Percentiles rank a stretch among this genome's conserved stretches.
These are phyloP conservation scores for Mycena crocata DNA, from an alignment of 768 basidiomycete species.

Conservation along the genomic window DNA sequence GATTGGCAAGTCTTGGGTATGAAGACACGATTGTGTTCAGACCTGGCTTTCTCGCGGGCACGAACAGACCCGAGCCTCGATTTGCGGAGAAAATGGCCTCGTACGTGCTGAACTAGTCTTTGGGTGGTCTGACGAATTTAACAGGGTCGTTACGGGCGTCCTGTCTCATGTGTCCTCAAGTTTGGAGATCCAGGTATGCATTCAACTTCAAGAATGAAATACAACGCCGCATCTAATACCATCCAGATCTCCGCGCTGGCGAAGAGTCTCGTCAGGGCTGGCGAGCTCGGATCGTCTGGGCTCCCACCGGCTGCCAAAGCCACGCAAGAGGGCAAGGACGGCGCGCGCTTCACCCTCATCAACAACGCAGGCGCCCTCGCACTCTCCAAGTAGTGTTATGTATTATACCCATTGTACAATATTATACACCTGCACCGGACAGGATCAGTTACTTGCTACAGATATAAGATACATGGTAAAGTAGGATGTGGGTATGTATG, in stretches of 20 bases:
- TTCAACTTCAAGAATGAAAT: not conserved
- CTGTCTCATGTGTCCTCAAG: slow-evolving; percentile 52
- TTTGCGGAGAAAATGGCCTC: slow-evolving; percentile 53
- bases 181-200: slow-evolving; percentile 60
- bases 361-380: slow-evolving; percentile 61
- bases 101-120: slow-evolving; percentile 46
- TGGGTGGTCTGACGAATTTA: not conserved
- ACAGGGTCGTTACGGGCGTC: slow-evolving; percentile 51
- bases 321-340: slow-evolving; percentile 51
- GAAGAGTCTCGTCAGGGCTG: slow-evolving; percentile 65
- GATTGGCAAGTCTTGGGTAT: slow-evolving; percentile 75
- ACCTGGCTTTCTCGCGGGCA: slow-evolving; percentile 65
- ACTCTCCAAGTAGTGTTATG: slow-evolving; percentile 46
- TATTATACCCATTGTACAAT: not conserved
- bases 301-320: slow-evolving; percentile 60
- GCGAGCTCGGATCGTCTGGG: slow-evolving; percentile 61
- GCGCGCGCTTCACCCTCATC: slow-evolving; percentile 63
- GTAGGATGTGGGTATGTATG: not conserved
- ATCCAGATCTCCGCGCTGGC: slow-evolving; percentile 64
- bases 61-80: slow-evolving; percentile 55
- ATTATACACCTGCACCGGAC: slow-evolving; percentile 1
- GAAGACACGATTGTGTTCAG: slow-evolving; percentile 77
- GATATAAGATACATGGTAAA: slow-evolving; percentile 24
- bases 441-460: slow-evolving; percentile 17
- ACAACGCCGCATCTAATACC: not conserved